Conservation (phyloP, 257 asterid species). For the Agastache rugosa region DNA sequence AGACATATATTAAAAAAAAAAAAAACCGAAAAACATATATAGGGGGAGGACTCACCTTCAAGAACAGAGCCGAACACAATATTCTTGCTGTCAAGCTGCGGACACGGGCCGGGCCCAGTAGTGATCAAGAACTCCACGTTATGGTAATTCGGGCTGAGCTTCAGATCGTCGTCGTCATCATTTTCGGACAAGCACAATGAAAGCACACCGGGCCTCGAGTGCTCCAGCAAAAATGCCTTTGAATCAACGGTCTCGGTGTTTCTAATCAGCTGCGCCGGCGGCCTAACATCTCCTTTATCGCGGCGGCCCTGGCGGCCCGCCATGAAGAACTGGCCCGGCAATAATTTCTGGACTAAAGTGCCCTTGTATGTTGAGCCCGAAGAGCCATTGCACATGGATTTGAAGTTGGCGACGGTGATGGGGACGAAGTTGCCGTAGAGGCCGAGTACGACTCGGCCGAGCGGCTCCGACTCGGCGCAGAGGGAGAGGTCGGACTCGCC, state of each 20-base stretch:
- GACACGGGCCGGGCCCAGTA: constrained; percentile 92
- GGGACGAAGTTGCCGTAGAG: constrained; percentile 86
- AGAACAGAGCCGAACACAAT: constrained; percentile 90
- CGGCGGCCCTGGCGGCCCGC: constrained; percentile 87
- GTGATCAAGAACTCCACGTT: constrained; percentile 95
- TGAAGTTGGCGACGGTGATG: constrained; percentile 81
- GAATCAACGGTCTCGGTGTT: constrained; percentile 77
- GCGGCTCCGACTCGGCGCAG: constrained; percentile 65
- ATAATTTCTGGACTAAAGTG: constrained; percentile 71
- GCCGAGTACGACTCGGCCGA: constrained; percentile 83
- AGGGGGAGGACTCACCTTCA: constrained; percentile 59
- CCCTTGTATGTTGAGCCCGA: constrained; percentile 83
- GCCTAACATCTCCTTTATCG: constrained; percentile 82
- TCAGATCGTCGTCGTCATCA: constrained; percentile 79
- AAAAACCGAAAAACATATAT: too few species aligned
- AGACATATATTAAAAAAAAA: background rate
- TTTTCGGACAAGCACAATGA: constrained; percentile 87
- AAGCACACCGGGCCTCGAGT: constrained; percentile 71
- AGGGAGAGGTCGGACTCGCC: constrained; percentile 74
- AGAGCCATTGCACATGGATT: constrained; percentile 78
- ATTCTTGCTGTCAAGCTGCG: constrained; percentile 81
- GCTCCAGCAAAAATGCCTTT: constrained; percentile 67
- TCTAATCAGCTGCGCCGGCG: constrained; percentile 57
- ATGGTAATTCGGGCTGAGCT: constrained; percentile 72
- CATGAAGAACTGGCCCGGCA: constrained; percentile 79